phyloP scores from a whole-genome alignment of 2,329 filamentous ascomycete genomes.

The Calonectria leucothoes region DNA sequence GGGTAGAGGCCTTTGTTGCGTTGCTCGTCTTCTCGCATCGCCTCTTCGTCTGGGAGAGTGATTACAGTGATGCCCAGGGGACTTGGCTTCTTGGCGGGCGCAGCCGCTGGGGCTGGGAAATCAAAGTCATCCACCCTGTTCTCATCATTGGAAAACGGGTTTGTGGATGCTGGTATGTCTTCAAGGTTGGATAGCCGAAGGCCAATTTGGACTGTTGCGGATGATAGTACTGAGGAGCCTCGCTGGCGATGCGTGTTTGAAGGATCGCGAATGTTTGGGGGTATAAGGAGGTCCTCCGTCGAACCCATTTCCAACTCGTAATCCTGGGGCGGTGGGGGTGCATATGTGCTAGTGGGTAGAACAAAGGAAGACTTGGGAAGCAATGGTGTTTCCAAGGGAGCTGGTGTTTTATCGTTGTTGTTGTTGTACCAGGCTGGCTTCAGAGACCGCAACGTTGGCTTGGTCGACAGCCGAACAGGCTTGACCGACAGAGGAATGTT shows the following conservation, averaged over 20 bases:
- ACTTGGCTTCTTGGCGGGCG: slow-evolving; percentile 36
- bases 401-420: slow-evolving; percentile 38
- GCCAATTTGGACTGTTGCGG: slow-evolving; percentile 78
- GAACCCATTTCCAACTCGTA: slow-evolving; percentile 1
- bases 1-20: slow-evolving; percentile 48
- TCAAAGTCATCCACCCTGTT: slow-evolving; percentile 53
- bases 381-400: slow-evolving; percentile 38
- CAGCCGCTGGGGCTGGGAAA: slow-evolving; percentile 40
- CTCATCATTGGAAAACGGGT: slow-evolving; percentile 32
- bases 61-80: slow-evolving; percentile 41
- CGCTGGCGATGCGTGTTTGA: slow-evolving; percentile 61
- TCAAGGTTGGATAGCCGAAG: slow-evolving; percentile 72
- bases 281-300: slow-evolving; percentile 44
- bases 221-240: slow-evolving; percentile 72
- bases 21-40: slow-evolving; percentile 32
- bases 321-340: slow-evolving; percentile 27
- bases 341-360: slow-evolving; percentile 62
- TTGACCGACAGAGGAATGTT: slow-evolving; percentile 29
- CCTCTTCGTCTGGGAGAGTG: slow-evolving; percentile 38
- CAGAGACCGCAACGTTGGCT: slow-evolving; percentile 36
- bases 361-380: slow-evolving; percentile 44
- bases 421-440: slow-evolving; percentile 42
- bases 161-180: slow-evolving; percentile 54
- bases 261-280: slow-evolving; percentile 56
- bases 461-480: slow-evolving; percentile 30